Evolutionary conservation across 2,329 filamentous ascomycete species (phyloP).

Genomic region (Chrysosporium queenslandicum): DNA sequence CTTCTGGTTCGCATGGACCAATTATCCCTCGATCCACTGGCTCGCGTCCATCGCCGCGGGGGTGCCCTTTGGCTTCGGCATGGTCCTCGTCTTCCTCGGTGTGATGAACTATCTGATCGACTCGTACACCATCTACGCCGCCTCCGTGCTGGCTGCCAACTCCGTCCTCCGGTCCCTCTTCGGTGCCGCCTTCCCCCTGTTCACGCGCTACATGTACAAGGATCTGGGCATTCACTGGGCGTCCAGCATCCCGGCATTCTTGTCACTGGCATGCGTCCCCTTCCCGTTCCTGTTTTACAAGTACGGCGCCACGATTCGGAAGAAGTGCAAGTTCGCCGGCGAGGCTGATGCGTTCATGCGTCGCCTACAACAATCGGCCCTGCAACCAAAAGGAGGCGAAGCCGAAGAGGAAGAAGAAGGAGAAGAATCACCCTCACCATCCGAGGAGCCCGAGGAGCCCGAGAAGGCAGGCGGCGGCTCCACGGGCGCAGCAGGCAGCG

Average conservation of each 20-base stretch:
- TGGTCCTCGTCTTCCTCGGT: slow-evolving; percentile 53
- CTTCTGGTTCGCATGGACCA: slow-evolving; percentile 62
- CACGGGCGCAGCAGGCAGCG: too few relatives aligned
- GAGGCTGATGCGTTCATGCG: slow-evolving; percentile 54
- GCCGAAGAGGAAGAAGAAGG: slow-evolving; percentile 2
- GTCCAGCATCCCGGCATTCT: slow-evolving; percentile 60
- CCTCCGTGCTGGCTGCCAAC: slow-evolving; percentile 65
- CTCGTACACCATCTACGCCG: slow-evolving; percentile 63
- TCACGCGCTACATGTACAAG: slow-evolving; percentile 44
- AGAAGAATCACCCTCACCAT: not conserved
- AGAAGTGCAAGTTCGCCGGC: slow-evolving; percentile 59
- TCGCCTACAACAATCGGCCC: slow-evolving; percentile 27
- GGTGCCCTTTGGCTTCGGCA: slow-evolving; percentile 48
- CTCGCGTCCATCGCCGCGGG: slow-evolving; percentile 41
- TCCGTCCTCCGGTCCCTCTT: slow-evolving; percentile 69
- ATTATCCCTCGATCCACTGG: slow-evolving; percentile 48
- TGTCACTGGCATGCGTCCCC: slow-evolving; percentile 60
- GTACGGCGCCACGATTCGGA: slow-evolving; percentile 55
- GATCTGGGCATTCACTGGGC: slow-evolving; percentile 66
- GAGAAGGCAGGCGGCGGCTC: not conserved
- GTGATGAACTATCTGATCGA: slow-evolving; percentile 60
- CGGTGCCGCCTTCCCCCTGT: slow-evolving; percentile 70
- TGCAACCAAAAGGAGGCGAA: not conserved
- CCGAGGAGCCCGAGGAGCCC: not conserved
- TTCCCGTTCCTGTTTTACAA: slow-evolving; percentile 68